phyloP scores from a whole-genome alignment of 1,284 basidiomycete genomes.

The Apiotrichum laibachii region DNA sequence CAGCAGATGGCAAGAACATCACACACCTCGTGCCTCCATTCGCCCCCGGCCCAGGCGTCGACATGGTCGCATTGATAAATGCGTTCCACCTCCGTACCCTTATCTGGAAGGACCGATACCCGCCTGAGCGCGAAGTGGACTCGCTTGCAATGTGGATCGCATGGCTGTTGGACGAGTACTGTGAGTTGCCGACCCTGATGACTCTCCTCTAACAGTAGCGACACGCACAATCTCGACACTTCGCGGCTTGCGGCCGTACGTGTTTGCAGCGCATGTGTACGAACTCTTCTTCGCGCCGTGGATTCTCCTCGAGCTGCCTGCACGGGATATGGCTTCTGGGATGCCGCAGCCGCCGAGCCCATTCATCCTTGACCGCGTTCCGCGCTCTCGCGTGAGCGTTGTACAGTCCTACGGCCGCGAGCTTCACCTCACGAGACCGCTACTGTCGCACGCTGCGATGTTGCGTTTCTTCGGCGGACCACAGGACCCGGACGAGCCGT shows the following conservation, averaged over 20 bases:
- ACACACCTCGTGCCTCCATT: conserved; percentile 57
- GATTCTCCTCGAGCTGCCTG: conserved; percentile 51
- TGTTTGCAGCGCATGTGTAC: conserved; percentile 56
- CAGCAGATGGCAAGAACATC: conserved; percentile 63
- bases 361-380: conserved; percentile 31
- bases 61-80: conserved; percentile 11
- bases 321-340: conserved; percentile 16
- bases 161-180: conserved; percentile 50
- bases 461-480: conserved; percentile 42
- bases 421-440: conserved; percentile 40
- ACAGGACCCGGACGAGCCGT: conserved; percentile 4
- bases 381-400: conserved; percentile 11
- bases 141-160: conserved; percentile 53
- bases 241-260: conserved; percentile 42
- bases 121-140: conserved; percentile 46
- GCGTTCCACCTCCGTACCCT: conserved; percentile 10
- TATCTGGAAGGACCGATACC: conserved; percentile 36
- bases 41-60: conserved; percentile 36
- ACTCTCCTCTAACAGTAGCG: background rate
- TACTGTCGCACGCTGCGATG: conserved; percentile 50
- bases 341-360: conserved; percentile 26
- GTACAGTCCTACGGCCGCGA: conserved; percentile 50
- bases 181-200: conserved; percentile 24
- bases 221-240: conserved; percentile 2
- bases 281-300: conserved; percentile 56